phyloP scores from a whole-genome alignment of 2,329 filamentous ascomycete genomes.

The Periconia macrospinosa region DNA sequence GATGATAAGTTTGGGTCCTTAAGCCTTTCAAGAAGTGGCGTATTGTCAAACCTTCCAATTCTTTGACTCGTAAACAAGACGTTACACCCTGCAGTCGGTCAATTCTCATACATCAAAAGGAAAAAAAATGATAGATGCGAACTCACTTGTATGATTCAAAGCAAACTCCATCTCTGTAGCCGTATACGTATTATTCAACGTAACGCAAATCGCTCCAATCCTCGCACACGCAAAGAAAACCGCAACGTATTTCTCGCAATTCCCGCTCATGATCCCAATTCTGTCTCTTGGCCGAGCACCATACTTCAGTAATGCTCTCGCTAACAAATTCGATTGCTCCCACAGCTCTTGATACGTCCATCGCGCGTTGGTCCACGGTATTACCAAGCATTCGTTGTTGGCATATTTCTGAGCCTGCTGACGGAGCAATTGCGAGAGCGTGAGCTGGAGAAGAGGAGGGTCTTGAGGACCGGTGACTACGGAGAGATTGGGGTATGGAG shows the following conservation, averaged over 20 bases:
- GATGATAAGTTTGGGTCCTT: constrained; percentile 19
- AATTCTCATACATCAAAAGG: neutral
- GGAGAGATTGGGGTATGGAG: constrained; percentile 50
- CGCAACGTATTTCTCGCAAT: constrained; percentile 61
- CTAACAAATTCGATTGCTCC: constrained; percentile 43
- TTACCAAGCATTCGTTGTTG: constrained; percentile 68
- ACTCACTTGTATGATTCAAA: constrained; percentile 67
- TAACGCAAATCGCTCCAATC: constrained; percentile 61
- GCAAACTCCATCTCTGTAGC: constrained; percentile 72
- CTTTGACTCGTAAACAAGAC: constrained; percentile 71
- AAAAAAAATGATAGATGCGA: neutral
- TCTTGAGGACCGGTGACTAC: constrained; percentile 70
- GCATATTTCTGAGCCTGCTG: constrained; percentile 69
- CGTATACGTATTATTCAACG: constrained; percentile 83
- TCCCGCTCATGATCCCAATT: constrained; percentile 72
- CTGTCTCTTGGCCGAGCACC: constrained; percentile 70
- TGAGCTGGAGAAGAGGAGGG: constrained; percentile 70
- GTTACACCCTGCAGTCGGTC: constrained; percentile 60
- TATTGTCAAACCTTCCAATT: constrained; percentile 69
- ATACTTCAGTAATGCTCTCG: constrained; percentile 59
- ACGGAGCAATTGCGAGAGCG: constrained; percentile 71
- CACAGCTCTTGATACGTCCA: constrained; percentile 62
- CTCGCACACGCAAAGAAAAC: constrained; percentile 72
- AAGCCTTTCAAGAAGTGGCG: constrained; percentile 54
- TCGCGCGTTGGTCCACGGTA: constrained; percentile 73